Conservation (phyloP, 176 grass and related monocot species). For the Lolium multiflorum region DNA sequence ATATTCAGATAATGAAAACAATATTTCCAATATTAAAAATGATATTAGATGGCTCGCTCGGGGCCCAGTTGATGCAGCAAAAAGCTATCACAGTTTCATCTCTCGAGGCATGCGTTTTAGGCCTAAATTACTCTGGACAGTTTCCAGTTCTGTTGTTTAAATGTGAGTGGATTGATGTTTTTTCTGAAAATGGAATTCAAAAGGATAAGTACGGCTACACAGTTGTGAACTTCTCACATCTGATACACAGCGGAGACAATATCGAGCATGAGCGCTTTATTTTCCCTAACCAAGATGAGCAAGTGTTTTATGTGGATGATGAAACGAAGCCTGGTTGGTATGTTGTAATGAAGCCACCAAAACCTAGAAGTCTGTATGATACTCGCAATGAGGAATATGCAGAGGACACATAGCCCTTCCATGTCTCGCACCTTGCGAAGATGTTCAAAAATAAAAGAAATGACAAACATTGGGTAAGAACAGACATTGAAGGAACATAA, state of each 20-base stretch:
- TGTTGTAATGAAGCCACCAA: neutral
- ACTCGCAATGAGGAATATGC: no score
- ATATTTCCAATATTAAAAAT: neutral
- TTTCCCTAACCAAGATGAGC: slow-evolving; percentile 25
- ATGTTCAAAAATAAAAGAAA: no score
- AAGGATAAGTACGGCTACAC: slow-evolving; percentile 35
- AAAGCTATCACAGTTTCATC: neutral
- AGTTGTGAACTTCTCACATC: slow-evolving; percentile 29
- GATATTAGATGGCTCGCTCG: neutral
- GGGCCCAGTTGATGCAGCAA: neutral
- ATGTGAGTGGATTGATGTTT: slow-evolving; percentile 32
- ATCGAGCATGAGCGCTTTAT: slow-evolving; percentile 32
- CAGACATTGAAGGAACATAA: neutral
- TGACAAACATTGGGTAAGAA: neutral
- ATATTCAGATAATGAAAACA: neutral
- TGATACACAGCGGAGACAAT: neutral
- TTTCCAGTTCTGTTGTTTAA: slow-evolving; percentile 35
- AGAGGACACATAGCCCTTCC: no score
- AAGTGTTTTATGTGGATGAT: slow-evolving; percentile 31
- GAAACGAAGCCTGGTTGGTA: neutral
- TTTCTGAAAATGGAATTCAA: neutral
- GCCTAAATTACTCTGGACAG: neutral
- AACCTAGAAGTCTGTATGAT: no score
- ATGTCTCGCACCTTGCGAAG: no score
- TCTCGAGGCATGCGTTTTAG: neutral